phyloP scores from a whole-genome alignment of 306 rosid genomes.

The Lagenaria siceraria region DNA sequence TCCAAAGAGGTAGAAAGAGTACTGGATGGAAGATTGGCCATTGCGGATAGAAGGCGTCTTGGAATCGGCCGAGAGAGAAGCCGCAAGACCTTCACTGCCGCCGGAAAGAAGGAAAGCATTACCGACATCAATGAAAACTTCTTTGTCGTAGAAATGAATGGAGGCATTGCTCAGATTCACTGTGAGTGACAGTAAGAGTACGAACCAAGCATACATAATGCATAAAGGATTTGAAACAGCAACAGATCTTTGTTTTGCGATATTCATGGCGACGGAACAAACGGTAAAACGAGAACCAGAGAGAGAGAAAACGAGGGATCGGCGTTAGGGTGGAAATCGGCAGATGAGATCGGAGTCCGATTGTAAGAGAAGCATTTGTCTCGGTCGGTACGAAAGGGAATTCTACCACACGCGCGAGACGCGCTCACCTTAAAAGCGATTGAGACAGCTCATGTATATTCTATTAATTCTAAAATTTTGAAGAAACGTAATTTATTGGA shows the following conservation, averaged over 20 bases:
- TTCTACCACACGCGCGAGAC: conserved; percentile 1
- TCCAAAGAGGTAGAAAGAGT: not conserved
- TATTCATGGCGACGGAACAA: conserved; percentile 9
- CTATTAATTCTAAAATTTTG: not conserved
- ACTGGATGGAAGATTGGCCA: conserved; percentile 60
- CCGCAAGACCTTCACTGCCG: conserved; percentile 82
- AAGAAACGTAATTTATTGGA: no score
- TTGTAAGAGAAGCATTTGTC: conserved; percentile 1
- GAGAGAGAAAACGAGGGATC: not conserved
- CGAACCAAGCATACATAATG: not conserved
- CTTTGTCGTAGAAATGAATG: conserved; percentile 54
- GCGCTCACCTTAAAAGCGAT: not conserved
- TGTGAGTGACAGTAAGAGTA: conserved; percentile 13
- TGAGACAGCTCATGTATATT: not conserved
- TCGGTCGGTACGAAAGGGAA: conserved; percentile 7
- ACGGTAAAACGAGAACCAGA: not conserved
- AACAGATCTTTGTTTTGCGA: not conserved
- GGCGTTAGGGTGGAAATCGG: not conserved
- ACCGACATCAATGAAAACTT: conserved; percentile 62
- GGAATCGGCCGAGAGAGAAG: conserved; percentile 26
- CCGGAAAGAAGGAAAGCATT: conserved; percentile 85
- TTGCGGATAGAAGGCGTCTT: conserved; percentile 20
- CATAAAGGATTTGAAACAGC: not conserved
- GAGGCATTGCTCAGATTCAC: conserved; percentile 41
- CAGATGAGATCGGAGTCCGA: not conserved